Conservation (phyloP, 345 rosid genomes). For the Camelina neglecta region DNA sequence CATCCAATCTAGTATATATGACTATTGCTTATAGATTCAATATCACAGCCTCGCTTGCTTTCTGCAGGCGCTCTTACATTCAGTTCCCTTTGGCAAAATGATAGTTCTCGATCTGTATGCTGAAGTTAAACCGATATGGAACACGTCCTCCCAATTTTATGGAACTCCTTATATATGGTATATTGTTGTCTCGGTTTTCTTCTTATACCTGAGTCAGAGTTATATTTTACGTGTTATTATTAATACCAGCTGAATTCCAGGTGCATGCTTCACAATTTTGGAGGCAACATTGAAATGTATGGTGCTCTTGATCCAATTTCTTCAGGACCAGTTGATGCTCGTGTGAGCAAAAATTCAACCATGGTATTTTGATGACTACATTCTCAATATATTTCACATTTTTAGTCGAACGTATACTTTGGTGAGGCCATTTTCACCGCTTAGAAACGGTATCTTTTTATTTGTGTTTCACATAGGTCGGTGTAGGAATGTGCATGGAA, state of each 20-base stretch:
- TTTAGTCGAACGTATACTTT: slow-evolving; percentile 2
- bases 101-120: slow-evolving; percentile 95
- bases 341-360: slow-evolving; percentile 71
- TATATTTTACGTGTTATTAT: slow-evolving; percentile 5
- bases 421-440: background rate
- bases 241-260: slow-evolving; percentile 47
- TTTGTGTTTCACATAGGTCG: slow-evolving; percentile 58
- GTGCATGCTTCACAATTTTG: slow-evolving; percentile 97
- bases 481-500: slow-evolving; percentile 98
- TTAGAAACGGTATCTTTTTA: slow-evolving; percentile 9
- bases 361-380: slow-evolving; percentile 61
- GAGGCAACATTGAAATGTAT: slow-evolving; percentile 94
- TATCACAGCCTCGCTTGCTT: slow-evolving; percentile 10
- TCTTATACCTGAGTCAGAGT: slow-evolving; percentile 6
- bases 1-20: slow-evolving; percentile 9
- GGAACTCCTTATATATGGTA: slow-evolving; percentile 95
- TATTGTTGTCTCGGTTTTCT: slow-evolving; percentile 9
- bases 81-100: slow-evolving; percentile 92
- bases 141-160: slow-evolving; percentile 76
- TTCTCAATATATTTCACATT: slow-evolving; percentile 7
- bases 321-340: slow-evolving; percentile 87
- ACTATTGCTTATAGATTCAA: background rate
- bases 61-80: slow-evolving; percentile 90
- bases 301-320: slow-evolving; percentile 80
- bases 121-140: slow-evolving; percentile 92